These are phyloP conservation scores for Termitomyces sp. DNA, from an alignment of 768 basidiomycete species.

Conservation along the genomic window DNA sequence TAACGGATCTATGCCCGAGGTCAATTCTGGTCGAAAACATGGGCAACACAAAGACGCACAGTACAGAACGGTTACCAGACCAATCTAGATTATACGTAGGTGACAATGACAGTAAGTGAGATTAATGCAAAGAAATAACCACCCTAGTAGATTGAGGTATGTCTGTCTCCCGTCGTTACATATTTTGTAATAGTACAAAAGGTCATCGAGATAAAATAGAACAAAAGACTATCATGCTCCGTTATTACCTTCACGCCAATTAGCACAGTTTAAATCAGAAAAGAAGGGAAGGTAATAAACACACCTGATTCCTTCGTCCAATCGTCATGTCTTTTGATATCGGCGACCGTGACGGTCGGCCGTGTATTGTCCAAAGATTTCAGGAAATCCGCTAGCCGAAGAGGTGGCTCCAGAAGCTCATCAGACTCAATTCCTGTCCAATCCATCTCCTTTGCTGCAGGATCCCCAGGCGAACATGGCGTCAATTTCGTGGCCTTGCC, in stretches of 20 bases:
- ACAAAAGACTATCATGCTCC: constrained; percentile 9
- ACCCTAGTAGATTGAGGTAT: neutral
- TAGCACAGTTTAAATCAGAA: neutral
- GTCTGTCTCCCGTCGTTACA: neutral
- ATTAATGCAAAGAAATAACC: neutral
- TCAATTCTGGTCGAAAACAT: neutral
- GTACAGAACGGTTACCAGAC: neutral
- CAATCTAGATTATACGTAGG: constrained; percentile 1
- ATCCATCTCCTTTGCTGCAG: constrained; percentile 75
- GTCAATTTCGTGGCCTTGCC: constrained; percentile 60
- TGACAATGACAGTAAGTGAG: neutral
- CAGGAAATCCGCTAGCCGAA: constrained; percentile 76
- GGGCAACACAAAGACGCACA: neutral
- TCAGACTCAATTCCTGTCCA: constrained; percentile 89
- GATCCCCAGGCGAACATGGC: constrained; percentile 94
- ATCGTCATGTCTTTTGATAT: constrained; percentile 78
- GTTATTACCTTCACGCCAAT: constrained; percentile 9
- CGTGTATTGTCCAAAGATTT: constrained; percentile 71
- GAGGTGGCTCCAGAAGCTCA: constrained; percentile 83
- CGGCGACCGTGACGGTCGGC: constrained; percentile 84
- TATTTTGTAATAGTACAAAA: neutral
- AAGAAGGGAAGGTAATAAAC: constrained; percentile 16
- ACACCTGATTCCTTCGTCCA: constrained; percentile 83
- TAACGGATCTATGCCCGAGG: neutral
- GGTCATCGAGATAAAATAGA: neutral